These are phyloP conservation scores for Collybia mongolica DNA, from an alignment of 768 basidiomycete genomes.

Conservation along the genomic window DNA sequence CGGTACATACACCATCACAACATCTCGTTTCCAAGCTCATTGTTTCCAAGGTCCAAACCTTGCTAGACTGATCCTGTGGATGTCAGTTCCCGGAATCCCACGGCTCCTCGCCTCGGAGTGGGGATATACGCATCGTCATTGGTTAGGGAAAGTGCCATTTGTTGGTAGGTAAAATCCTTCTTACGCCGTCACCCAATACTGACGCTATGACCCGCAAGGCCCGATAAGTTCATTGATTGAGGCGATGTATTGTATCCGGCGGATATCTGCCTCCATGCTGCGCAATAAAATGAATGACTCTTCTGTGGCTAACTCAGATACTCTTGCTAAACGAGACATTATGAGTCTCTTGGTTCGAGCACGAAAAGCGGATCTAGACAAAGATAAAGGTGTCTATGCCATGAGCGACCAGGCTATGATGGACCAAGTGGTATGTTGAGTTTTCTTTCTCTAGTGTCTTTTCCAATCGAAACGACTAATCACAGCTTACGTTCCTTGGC, in stretches of 20 bases:
- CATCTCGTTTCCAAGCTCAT: neutral
- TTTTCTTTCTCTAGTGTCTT: neutral
- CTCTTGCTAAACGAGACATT: slow-evolving; percentile 44
- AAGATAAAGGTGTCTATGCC: slow-evolving; percentile 30
- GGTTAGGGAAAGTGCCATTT: slow-evolving; percentile 22
- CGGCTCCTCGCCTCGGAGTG: slow-evolving; percentile 30
- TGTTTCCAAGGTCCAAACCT: slow-evolving; percentile 25
- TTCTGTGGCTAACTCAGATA: slow-evolving; percentile 29
- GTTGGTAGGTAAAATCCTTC: slow-evolving; percentile 14
- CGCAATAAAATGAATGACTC: slow-evolving; percentile 38
- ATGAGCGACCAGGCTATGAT: slow-evolving; percentile 50
- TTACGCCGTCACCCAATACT: neutral
- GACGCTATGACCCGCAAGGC: slow-evolving; percentile 10
- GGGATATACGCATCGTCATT: slow-evolving; percentile 32
- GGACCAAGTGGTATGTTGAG: slow-evolving; percentile 44
- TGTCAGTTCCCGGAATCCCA: slow-evolving; percentile 36
- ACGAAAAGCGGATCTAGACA: slow-evolving; percentile 33
- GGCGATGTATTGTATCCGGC: slow-evolving; percentile 40
- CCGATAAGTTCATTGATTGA: slow-evolving; percentile 26
- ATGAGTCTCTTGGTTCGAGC: slow-evolving; percentile 51
- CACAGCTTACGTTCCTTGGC: slow-evolving; percentile 48
- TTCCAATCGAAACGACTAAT: neutral
- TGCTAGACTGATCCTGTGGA: slow-evolving; percentile 31
- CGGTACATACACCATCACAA: slow-evolving; percentile 9
- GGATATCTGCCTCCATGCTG: slow-evolving; percentile 38